Evolutionary conservation across 2,329 filamentous ascomycete species (phyloP).

Genomic region (Nemania bipapillata): DNA sequence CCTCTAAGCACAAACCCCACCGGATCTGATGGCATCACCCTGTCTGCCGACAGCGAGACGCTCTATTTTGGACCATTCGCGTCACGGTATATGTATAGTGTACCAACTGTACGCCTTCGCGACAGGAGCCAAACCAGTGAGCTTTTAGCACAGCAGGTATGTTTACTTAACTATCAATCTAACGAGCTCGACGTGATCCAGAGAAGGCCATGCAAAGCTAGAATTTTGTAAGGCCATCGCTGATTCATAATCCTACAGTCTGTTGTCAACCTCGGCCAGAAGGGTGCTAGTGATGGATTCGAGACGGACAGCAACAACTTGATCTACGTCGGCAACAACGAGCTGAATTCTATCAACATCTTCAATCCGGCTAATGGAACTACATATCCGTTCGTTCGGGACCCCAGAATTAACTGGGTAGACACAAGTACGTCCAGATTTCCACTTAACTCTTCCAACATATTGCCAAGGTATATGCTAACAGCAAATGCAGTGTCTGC

Average conservation of each 20-base stretch:
- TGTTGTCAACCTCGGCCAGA: conserved; percentile 58
- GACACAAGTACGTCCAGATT: conserved; percentile 55
- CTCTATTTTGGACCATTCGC: conserved; percentile 60
- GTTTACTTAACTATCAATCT: background rate
- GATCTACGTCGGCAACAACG: conserved; percentile 62
- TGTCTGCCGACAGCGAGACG: conserved; percentile 60
- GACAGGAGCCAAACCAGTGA: conserved; percentile 55
- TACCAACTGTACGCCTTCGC: conserved; percentile 55
- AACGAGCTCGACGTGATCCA: background rate
- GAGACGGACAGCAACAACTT: conserved; percentile 62
- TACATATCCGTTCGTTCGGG: conserved; percentile 57
- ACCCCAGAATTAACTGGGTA: conserved; percentile 58
- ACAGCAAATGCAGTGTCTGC: conserved; percentile 49
- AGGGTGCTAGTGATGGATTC: conserved; percentile 63
- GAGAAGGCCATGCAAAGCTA: background rate
- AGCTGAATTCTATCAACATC: conserved; percentile 60
- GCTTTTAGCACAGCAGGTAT: conserved; percentile 45
- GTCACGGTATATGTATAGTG: conserved; percentile 56
- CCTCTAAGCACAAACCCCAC: conserved; percentile 55
- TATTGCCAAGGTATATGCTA: background rate
- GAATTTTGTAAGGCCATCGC: background rate
- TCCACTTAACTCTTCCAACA: background rate
- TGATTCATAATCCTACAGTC: conserved; percentile 53
- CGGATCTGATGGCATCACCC: conserved; percentile 63
- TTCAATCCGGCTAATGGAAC: conserved; percentile 57